These are phyloP conservation scores for Kwoniella botswanensis DNA, from an alignment of 768 basidiomycete genomes.

Conservation along the genomic window DNA sequence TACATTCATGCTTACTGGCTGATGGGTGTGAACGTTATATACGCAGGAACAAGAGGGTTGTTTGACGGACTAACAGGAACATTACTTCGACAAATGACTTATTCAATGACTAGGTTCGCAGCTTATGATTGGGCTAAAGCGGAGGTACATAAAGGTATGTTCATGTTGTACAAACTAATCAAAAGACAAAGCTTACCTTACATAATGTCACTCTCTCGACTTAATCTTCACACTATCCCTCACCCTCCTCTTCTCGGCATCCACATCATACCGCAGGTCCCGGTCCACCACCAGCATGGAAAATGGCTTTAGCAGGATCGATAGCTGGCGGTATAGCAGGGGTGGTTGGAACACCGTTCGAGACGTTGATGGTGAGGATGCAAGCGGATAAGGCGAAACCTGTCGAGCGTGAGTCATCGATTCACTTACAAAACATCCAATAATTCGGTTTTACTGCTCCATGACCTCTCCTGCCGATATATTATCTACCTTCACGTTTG, in stretches of 20 bases:
- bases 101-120: conserved; percentile 91
- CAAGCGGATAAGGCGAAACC: conserved; percentile 91
- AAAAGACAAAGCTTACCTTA: no score
- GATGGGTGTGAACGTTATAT: background rate
- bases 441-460: background rate
- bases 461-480: background rate
- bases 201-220: no score
- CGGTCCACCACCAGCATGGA: conserved; percentile 70
- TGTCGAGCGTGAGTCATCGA: conserved; percentile 62
- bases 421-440: background rate
- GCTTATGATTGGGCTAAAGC: conserved; percentile 91
- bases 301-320: conserved; percentile 77
- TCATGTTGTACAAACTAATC: background rate
- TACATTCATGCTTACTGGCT: conserved; percentile 1
- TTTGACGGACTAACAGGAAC: conserved; percentile 88
- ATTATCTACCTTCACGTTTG: no score
- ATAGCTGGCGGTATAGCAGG: conserved; percentile 91
- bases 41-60: conserved; percentile 65
- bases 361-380: conserved; percentile 68
- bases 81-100: conserved; percentile 89
- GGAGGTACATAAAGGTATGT: conserved; percentile 67
- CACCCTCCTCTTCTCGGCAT: conserved; percentile 12
- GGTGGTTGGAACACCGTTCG: conserved; percentile 80
- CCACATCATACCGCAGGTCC: conserved; percentile 28
- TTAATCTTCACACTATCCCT: background rate